Conservation (phyloP, 2,329 filamentous ascomycete species). For the Talaromyces sp. region DNA sequence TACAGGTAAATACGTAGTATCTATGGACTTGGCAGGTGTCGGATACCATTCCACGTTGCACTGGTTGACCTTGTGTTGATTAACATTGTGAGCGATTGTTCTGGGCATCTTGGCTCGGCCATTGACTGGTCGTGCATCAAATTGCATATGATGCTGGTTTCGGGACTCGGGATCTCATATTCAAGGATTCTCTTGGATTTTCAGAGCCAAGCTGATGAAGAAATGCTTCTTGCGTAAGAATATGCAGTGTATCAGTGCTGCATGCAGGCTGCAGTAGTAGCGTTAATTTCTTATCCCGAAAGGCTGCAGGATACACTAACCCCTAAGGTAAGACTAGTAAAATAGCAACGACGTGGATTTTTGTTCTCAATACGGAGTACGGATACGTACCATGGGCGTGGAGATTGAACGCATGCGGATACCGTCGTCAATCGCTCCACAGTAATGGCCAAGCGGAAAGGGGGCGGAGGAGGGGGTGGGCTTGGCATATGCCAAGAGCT, state of each 20-base stretch:
- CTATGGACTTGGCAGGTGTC: neutral
- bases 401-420: neutral
- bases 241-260: neutral
- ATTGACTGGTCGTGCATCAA: neutral
- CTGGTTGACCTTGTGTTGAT: neutral
- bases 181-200: neutral
- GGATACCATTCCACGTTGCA: neutral
- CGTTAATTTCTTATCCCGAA: neutral
- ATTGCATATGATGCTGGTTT: neutral
- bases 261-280: neutral
- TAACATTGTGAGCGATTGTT: neutral
- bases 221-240: neutral
- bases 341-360: neutral
- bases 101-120: neutral
- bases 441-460: neutral
- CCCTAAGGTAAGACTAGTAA: neutral
- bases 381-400: neutral
- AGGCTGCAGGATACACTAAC: neutral
- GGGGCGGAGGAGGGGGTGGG: neutral
- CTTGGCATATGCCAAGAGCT: neutral
- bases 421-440: neutral
- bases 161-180: neutral
- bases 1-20: neutral
- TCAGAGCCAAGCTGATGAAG: neutral
- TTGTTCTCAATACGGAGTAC: neutral